A percentile compares a stretch with the other conserved stretches of the same genome.
Conservation (phyloP, 192 early-diverging fungal genomes). For the Coemansia biformis region DNA sequence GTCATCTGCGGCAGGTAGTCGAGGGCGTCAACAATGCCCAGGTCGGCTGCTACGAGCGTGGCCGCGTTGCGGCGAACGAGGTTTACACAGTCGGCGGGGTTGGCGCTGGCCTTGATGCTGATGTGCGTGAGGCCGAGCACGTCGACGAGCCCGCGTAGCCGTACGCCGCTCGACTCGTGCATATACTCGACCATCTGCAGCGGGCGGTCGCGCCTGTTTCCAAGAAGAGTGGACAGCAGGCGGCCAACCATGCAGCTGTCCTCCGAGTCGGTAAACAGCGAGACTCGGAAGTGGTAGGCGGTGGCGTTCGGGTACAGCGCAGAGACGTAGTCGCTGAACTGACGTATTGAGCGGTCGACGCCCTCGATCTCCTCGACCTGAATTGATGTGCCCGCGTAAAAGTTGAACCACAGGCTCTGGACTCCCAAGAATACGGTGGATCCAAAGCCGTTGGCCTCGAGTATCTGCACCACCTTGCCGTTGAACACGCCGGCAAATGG, state of each 20-base stretch:
- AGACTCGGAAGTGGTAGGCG: conserved; percentile 33
- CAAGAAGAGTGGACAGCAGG: conserved; percentile 13
- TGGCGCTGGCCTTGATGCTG: conserved; percentile 21
- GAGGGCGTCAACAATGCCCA: conserved; percentile 26
- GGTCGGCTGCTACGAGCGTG: conserved; percentile 31
- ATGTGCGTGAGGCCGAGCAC: conserved; percentile 36
- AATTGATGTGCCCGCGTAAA: conserved; percentile 30
- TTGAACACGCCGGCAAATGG: no score
- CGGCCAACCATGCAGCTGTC: conserved; percentile 47
- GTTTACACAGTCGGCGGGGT: conserved; percentile 34
- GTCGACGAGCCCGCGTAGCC: conserved; percentile 23
- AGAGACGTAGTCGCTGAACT: conserved; percentile 18
- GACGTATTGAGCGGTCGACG: conserved; percentile 6
- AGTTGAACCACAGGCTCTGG: conserved; percentile 24
- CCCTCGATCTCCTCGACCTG: conserved; percentile 32
- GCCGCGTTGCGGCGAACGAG: conserved; percentile 28
- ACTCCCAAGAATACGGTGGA: conserved; percentile 35
- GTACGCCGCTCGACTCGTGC: conserved; percentile 36
- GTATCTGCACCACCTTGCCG: no score
- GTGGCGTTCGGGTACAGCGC: conserved; percentile 23
- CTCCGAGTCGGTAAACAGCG: conserved; percentile 36
- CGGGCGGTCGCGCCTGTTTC: not conserved
- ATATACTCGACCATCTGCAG: conserved; percentile 26
- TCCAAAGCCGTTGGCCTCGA: no score
- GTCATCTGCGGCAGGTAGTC: conserved; percentile 26